These are phyloP conservation scores for Daedaleopsis sinensis DNA, from an alignment of 768 basidiomycete genomes.

Conservation along the genomic window DNA sequence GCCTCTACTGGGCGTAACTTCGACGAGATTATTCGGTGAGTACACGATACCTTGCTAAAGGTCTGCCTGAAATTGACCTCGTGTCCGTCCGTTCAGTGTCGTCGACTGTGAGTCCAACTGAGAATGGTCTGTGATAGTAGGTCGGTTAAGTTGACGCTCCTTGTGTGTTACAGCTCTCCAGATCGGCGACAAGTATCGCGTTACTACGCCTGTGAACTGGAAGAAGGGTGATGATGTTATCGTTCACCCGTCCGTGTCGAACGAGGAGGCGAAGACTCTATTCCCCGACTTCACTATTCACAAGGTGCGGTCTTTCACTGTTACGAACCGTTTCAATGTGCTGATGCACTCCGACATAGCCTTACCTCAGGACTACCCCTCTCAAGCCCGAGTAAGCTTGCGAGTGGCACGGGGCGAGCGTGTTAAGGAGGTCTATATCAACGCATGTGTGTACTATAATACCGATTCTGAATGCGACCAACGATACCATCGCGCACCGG, in stretches of 20 bases:
- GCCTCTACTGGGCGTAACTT: constrained; percentile 97
- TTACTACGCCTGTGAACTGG: constrained; percentile 96
- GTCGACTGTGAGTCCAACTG: constrained; percentile 60
- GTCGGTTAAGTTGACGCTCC: not conserved
- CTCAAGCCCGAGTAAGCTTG: constrained; percentile 51
- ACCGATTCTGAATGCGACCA: not conserved
- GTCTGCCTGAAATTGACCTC: not conserved
- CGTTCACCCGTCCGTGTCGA: constrained; percentile 80
- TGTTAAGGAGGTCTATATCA: constrained; percentile 30
- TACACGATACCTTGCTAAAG: not conserved
- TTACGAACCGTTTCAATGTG: not conserved
- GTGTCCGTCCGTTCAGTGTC: constrained; percentile 44
- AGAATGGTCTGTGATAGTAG: not conserved
- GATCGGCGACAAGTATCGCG: constrained; percentile 80
- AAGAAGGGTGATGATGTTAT: constrained; percentile 92
- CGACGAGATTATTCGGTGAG: constrained; percentile 63
- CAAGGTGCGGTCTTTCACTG: constrained; percentile 53
- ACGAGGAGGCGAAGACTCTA: constrained; percentile 88
- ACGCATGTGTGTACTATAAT: not conserved
- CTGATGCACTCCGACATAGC: constrained; percentile 43
- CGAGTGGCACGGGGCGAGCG: constrained; percentile 59
- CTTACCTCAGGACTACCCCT: constrained; percentile 87
- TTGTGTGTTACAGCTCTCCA: constrained; percentile 63
- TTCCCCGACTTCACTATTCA: constrained; percentile 86
- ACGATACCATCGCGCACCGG: too few species aligned